Evolutionary conservation across 495 filamentous ascomycete genomes (phyloP), one percentile per base, ranked within the genome.

Genomic region (Chaetomium cochliodes): DNA sequence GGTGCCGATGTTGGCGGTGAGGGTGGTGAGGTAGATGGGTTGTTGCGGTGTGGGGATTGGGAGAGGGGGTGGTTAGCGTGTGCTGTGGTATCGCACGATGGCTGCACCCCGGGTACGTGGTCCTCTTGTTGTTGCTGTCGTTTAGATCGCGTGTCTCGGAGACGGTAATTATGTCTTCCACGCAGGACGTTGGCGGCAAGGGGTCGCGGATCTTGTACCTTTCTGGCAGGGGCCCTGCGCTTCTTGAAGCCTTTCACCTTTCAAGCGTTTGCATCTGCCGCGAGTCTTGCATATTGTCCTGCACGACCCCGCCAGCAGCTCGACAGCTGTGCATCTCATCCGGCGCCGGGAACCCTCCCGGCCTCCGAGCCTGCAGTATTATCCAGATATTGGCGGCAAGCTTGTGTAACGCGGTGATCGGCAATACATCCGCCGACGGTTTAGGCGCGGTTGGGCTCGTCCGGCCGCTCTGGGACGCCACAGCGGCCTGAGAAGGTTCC

Each of bases 231-330:
- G 7, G 11, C 4, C 4, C 5, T 7, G 25, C 25, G 22, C 26
- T 53, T 53, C 51, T 53, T 5, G 13, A 20, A 20, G 26, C 33
- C 3, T 37, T 37, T 8, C 11, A 18, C 26, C 23, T 16, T 53
- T 53, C 51, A 33, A 33, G 51, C 26, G 51, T 33, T 23, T 23
- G 26, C 51, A 53, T 33, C 51, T 53, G 51, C 51, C 51, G 51
- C 20, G 51, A 5, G 25, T 26, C 26, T 30, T 26, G 13, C 51
- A 53, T 30, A 53, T 30, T 18, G 26, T 12, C 26, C 51, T 2
- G 2, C 11, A 12, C 25, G 51, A 53, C 51, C 51, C 51, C 51
- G 25, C 25, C 51, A 15, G 25, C 9, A 18, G 23, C 22, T 26
- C 22, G 23, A 5, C 16, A 1, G 51, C 23, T 51, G 49, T 16